Percentiles rank a stretch among this genome's conserved stretches.
Conservation (phyloP, 2,329 filamentous ascomycete genomes). For the Diatrype stigma region DNA sequence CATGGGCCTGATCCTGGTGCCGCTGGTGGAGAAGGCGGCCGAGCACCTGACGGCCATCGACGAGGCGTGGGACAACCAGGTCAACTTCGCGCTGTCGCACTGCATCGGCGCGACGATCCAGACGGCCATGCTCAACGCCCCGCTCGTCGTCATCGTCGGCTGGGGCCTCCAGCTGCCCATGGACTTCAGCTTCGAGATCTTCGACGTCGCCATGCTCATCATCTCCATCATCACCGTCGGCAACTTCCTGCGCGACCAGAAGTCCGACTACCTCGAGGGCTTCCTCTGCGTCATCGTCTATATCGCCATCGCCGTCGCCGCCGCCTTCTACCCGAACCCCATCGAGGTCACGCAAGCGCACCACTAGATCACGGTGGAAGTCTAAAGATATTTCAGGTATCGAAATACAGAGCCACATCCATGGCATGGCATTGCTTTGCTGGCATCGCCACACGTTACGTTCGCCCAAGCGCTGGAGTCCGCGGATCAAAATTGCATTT, state of each 20-base stretch:
- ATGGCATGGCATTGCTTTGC: too few species aligned
- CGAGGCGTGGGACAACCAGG: slow-evolving; percentile 78
- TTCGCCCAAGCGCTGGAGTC: too few species aligned
- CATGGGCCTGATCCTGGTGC: slow-evolving; percentile 70
- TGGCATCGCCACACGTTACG: too few species aligned
- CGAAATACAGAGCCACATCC: too few species aligned
- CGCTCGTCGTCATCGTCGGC: slow-evolving; percentile 75
- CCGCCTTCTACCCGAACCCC: slow-evolving; percentile 58
- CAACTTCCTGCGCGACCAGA: slow-evolving; percentile 81
- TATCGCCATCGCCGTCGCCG: slow-evolving; percentile 55
- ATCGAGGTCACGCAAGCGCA: slow-evolving; percentile 45
- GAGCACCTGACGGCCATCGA: slow-evolving; percentile 82
- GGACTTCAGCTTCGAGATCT: slow-evolving; percentile 80
- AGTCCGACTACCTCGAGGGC: slow-evolving; percentile 88
- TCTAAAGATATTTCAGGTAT: too few species aligned
- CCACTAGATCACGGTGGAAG: too few species aligned
- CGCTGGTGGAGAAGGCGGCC: slow-evolving; percentile 80
- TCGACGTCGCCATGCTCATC: slow-evolving; percentile 78
- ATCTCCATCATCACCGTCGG: slow-evolving; percentile 83
- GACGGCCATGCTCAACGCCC: slow-evolving; percentile 83
- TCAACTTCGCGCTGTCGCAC: slow-evolving; percentile 82
- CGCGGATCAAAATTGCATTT: too few species aligned
- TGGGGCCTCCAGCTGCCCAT: slow-evolving; percentile 72
- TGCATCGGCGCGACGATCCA: slow-evolving; percentile 84
- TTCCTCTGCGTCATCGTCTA: slow-evolving; percentile 70